Evolutionary conservation across 2,329 filamentous ascomycete genomes (phyloP).

Genomic region (Exophiala spinifera): DNA sequence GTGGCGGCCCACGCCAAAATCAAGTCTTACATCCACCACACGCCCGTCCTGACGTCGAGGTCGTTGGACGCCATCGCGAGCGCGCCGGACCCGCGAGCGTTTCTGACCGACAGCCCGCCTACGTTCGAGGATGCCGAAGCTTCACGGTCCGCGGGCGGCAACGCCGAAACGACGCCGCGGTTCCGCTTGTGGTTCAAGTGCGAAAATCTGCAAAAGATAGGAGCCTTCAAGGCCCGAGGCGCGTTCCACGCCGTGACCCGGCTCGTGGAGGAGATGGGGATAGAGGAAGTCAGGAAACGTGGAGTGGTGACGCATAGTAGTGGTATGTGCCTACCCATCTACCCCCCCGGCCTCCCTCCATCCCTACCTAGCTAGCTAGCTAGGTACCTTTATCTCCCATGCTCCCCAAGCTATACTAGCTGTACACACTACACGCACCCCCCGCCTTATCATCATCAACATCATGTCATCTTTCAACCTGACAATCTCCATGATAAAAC

Average conservation of each 20-base stretch:
- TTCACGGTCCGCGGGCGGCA: slow-evolving; percentile 48
- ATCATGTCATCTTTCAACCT: too few species aligned
- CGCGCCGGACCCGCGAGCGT: slow-evolving; percentile 53
- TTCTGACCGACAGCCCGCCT: slow-evolving; percentile 23
- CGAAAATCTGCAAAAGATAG: slow-evolving; percentile 86
- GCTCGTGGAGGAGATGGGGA: slow-evolving; percentile 61
- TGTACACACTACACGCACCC: neutral
- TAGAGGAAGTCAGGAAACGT: slow-evolving; percentile 58
- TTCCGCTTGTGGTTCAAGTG: slow-evolving; percentile 89
- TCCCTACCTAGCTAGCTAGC: too few species aligned
- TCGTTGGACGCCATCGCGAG: slow-evolving; percentile 75
- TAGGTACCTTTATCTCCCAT: too few species aligned
- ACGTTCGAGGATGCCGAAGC: slow-evolving; percentile 44
- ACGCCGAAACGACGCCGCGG: slow-evolving; percentile 52
- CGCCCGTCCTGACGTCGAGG: slow-evolving; percentile 75
- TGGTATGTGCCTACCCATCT: slow-evolving; percentile 52
- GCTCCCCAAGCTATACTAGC: too few species aligned
- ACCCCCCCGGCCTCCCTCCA: too few species aligned
- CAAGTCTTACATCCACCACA: slow-evolving; percentile 72
- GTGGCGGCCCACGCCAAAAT: slow-evolving; percentile 70
- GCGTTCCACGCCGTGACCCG: slow-evolving; percentile 81
- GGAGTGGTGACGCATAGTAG: slow-evolving; percentile 90
- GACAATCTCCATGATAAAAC: neutral
- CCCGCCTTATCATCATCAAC: too few species aligned
- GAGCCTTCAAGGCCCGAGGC: slow-evolving; percentile 88